These are phyloP conservation scores for Entomortierella beljakovae DNA, from an alignment of 192 early-diverging fungal genomes.

Conservation along the genomic window DNA sequence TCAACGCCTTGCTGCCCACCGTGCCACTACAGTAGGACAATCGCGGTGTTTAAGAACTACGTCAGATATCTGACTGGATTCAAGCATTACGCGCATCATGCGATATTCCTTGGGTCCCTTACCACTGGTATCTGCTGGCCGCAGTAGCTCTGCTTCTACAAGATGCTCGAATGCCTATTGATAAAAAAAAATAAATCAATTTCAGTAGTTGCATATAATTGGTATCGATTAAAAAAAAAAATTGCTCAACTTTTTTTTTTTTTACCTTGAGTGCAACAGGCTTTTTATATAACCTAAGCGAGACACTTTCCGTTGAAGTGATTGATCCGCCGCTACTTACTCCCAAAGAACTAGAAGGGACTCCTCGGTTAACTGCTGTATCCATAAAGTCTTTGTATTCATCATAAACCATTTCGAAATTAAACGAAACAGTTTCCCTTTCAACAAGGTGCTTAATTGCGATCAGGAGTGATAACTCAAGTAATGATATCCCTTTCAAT, in stretches of 20 bases:
- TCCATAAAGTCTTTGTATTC: slow-evolving; percentile 90
- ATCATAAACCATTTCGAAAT: slow-evolving; percentile 96
- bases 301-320: slow-evolving; percentile 54
- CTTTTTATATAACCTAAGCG: slow-evolving; percentile 80
- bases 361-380: slow-evolving; percentile 59
- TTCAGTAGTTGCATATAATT: background rate
- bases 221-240: background rate
- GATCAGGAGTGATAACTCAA: slow-evolving; percentile 85
- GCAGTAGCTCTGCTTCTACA: slow-evolving; percentile 74
- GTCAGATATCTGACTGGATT: slow-evolving; percentile 73
- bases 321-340: slow-evolving; percentile 27
- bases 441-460: slow-evolving; percentile 79
- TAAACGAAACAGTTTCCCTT: slow-evolving; percentile 77
- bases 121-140: slow-evolving; percentile 61
- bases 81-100: slow-evolving; percentile 86
- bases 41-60: slow-evolving; percentile 69
- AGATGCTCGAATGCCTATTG: slow-evolving; percentile 84
- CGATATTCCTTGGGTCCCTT: slow-evolving; percentile 87
- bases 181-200: background rate
- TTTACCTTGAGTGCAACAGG: slow-evolving; percentile 85
- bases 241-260: background rate
- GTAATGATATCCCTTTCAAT: slow-evolving; percentile 75
- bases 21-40: slow-evolving; percentile 69
- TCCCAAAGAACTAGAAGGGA: slow-evolving; percentile 30
- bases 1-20: slow-evolving; percentile 65